Conservation (phyloP, 2,329 filamentous ascomycete species). For the Lasiodiplodia gonubiensis region DNA sequence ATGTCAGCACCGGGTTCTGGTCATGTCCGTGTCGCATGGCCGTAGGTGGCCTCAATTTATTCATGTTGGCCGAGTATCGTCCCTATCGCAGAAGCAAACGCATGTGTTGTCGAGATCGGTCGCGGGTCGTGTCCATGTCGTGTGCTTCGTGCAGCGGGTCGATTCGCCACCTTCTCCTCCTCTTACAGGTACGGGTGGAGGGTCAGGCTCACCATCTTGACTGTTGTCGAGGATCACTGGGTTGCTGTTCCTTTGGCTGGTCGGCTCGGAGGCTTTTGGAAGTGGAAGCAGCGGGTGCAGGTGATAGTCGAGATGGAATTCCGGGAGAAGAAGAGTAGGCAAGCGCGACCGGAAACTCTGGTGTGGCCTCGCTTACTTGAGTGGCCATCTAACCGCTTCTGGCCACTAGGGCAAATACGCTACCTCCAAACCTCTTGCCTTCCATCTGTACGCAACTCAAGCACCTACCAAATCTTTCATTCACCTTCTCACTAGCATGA, state of each 20-base stretch:
- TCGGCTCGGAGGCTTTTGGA: slow-evolving; percentile 41
- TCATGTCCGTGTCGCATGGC: slow-evolving; percentile 27
- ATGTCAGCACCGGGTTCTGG: slow-evolving; percentile 31
- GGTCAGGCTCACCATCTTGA: slow-evolving; percentile 47
- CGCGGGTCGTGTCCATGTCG: slow-evolving; percentile 35
- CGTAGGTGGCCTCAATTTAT: slow-evolving; percentile 15
- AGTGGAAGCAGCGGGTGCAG: slow-evolving; percentile 43
- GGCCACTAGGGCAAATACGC: background rate
- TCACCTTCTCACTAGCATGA: background rate
- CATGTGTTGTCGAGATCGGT: slow-evolving; percentile 28
- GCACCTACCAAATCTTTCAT: background rate
- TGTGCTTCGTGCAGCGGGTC: slow-evolving; percentile 38
- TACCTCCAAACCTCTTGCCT: background rate
- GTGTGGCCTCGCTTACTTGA: background rate
- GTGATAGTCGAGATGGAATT: slow-evolving; percentile 37
- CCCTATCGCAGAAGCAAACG: slow-evolving; percentile 23
- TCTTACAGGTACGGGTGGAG: slow-evolving; percentile 29
- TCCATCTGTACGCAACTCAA: slow-evolving; percentile 5
- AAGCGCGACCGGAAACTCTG: slow-evolving; percentile 12
- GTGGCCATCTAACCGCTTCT: background rate
- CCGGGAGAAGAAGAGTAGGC: slow-evolving; percentile 19
- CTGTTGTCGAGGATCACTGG: slow-evolving; percentile 42
- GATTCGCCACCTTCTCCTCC: slow-evolving; percentile 29
- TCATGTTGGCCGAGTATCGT: background rate
- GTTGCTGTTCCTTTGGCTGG: slow-evolving; percentile 39